Conservation (phyloP, 371 early-diverging fungal species). For the Fennellomyces sp. region DNA sequence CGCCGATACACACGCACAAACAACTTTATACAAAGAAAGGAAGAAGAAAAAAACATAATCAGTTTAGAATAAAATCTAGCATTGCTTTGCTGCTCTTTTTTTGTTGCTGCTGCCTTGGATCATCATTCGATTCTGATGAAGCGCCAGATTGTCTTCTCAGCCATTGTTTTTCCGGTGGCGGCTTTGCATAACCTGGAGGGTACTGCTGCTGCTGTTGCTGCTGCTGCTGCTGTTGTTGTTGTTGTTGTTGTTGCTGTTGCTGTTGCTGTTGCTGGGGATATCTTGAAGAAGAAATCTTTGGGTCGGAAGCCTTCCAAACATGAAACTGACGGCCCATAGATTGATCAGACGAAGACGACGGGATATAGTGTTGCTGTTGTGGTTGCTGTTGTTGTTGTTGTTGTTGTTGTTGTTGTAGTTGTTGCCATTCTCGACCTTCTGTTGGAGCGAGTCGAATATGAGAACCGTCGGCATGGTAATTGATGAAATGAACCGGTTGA, state of each 20-base stretch:
- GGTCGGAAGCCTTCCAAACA: slow-evolving; percentile 9
- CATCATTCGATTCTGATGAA: background rate
- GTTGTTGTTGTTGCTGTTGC: slow-evolving; percentile 18
- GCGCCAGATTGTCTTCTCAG: background rate
- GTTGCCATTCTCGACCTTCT: background rate
- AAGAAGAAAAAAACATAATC: slow-evolving; percentile 2
- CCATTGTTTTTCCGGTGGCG: background rate
- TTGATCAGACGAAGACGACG: slow-evolving; percentile 1
- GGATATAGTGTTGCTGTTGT: background rate
- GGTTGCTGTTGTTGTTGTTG: background rate
- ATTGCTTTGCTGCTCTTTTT: slow-evolving; percentile 26
- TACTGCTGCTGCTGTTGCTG: slow-evolving; percentile 8
- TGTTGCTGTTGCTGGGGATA: background rate
- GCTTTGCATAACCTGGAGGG: background rate
- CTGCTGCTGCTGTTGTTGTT: slow-evolving; percentile 17
- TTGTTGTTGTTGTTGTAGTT: background rate
- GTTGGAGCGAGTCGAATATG: slow-evolving; percentile 5
- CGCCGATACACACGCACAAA: too few species aligned
- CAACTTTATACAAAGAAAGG: slow-evolving; percentile 2
- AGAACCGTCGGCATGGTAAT: slow-evolving; percentile 13
- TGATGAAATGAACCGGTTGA: slow-evolving; percentile 12
- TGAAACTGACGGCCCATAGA: slow-evolving; percentile 6
- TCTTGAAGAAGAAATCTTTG: background rate
- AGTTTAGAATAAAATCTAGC: slow-evolving; percentile 36
- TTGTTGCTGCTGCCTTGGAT: background rate